Percentiles rank a stretch among this genome's conserved stretches.
Conservation (phyloP, 139 green algal species). For the Mesotaenium endlicherianum region DNA sequence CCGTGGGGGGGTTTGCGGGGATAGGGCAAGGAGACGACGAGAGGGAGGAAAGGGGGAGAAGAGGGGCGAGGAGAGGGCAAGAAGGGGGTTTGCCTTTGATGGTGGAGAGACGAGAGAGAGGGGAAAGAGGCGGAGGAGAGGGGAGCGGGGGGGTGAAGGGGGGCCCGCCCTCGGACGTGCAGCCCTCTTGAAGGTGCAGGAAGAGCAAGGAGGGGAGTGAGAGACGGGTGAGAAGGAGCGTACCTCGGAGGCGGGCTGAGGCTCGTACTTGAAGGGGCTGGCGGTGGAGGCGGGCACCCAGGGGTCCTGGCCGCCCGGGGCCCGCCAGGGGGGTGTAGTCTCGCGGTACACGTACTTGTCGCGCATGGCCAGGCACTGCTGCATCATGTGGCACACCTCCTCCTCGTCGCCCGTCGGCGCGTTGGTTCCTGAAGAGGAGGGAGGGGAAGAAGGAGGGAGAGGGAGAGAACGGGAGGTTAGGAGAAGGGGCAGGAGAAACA, state of each 20-base stretch:
- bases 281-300: conserved; percentile 27
- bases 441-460: conserved; percentile 2
- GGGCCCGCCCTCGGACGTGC: too few species aligned
- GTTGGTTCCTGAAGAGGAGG: background rate
- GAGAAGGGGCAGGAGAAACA: background rate
- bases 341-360: conserved; percentile 83
- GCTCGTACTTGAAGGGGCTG: conserved; percentile 45
- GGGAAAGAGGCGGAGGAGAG: background rate
- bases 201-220: background rate
- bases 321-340: conserved; percentile 22
- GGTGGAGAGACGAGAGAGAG: conserved; percentile 2
- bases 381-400: conserved; percentile 81
- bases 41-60: too few species aligned
- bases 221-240: background rate
- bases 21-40: too few species aligned
- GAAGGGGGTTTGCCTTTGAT: too few species aligned
- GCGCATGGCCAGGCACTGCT: conserved; percentile 79
- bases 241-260: conserved; percentile 15
- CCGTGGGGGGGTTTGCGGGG: too few species aligned
- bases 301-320: background rate
- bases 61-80: background rate
- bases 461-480: background rate
- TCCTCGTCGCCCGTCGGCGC: conserved; percentile 64
- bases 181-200: too few species aligned
- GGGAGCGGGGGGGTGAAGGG: conserved; percentile 1